A percentile compares a stretch with the other conserved stretches of the same genome.
Evolutionary conservation across 345 rosid genomes (phyloP).

Genomic region (Citrus australasica): DNA sequence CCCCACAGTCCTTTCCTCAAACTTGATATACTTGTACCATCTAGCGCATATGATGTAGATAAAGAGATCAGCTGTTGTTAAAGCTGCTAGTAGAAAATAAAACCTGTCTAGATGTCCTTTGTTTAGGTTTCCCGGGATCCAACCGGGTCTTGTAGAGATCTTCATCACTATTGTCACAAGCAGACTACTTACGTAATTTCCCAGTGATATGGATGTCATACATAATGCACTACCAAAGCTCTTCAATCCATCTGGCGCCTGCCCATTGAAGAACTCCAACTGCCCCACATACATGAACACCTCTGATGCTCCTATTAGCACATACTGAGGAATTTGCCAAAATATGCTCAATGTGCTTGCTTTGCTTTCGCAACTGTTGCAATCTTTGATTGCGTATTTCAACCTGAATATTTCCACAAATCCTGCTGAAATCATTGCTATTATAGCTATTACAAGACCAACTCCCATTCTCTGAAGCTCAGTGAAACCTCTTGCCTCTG

Average conservation of each 20-base stretch:
- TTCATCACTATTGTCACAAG: constrained; percentile 76
- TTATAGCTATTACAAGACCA: constrained; percentile 69
- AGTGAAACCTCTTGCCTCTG: constrained; percentile 55
- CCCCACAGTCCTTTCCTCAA: constrained; percentile 35
- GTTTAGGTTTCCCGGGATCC: constrained; percentile 94
- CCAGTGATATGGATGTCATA: constrained; percentile 93
- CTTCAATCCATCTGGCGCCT: constrained; percentile 85
- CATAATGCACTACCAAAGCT: constrained; percentile 98
- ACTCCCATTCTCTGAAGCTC: constrained; percentile 95
- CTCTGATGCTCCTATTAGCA: constrained; percentile 90
- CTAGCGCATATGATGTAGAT: constrained; percentile 60
- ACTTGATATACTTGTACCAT: constrained; percentile 73
- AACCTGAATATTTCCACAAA: constrained; percentile 64
- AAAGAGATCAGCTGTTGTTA: constrained; percentile 62
- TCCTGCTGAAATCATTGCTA: constrained; percentile 85
- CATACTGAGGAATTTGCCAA: constrained; percentile 97
- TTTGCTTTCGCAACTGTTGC: constrained; percentile 32
- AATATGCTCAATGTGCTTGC: constrained; percentile 81
- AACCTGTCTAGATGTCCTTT: constrained; percentile 85
- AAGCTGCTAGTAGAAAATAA: constrained; percentile 80
- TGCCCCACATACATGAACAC: constrained; percentile 98
- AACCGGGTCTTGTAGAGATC: constrained; percentile 75
- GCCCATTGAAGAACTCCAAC: constrained; percentile 88
- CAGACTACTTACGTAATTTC: constrained; percentile 91
- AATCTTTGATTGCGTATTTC: constrained; percentile 39